Base-by-base conservation (phyloP, 75 land plant species). In the Isoetes taiwanensis region DNA sequence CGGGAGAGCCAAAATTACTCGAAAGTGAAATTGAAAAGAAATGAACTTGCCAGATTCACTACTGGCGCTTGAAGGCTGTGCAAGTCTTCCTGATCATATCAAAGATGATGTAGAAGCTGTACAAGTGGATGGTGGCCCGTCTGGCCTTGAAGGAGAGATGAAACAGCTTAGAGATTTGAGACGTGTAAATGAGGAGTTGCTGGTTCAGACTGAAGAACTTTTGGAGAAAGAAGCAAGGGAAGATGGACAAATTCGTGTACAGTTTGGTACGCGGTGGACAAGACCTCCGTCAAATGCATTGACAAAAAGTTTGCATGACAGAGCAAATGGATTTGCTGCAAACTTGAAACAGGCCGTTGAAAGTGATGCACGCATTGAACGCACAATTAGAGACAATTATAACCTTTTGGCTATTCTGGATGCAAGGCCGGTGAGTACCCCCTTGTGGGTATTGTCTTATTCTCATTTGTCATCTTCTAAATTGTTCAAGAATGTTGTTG, bases 21-120 rank as follows among this genome's bases (percentile, higher is more conserved):
- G n/a, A 70, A 86, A 23, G 90, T 84, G 32, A 84, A 77, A 63
- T 72, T 94, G 28, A 84, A 72, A n/a, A 61, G 99, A 94, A 68
- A 94, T 94, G 96, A 85, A 88, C 43, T 65, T 94, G 8, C 95
- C 99, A 29, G 99, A 94, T 52, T 88, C 96, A 21, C 77, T 94
- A 42, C 80, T 76, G 61, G 82, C 99, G 1, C 54, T 94, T 48
- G 96, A 89, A 64, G 96, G 96, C 17, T 67, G 76, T 54, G 62
- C 69, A 3, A 69, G 66, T 26, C 70, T 94, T 8, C 96, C 99
- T 6, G 56, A 70, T 38, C 79, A 82, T 58, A 77, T 94, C 19
- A 85, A 75, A 52, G 90, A 89, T 35, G 99, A 94, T 75, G 79
- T 85, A 2, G 99, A 94, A 63, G 90, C 85, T 32, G 86, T 94